phyloP scores from a whole-genome alignment of 371 early-diverging fungal genomes.

The Mortierella sp. region DNA sequence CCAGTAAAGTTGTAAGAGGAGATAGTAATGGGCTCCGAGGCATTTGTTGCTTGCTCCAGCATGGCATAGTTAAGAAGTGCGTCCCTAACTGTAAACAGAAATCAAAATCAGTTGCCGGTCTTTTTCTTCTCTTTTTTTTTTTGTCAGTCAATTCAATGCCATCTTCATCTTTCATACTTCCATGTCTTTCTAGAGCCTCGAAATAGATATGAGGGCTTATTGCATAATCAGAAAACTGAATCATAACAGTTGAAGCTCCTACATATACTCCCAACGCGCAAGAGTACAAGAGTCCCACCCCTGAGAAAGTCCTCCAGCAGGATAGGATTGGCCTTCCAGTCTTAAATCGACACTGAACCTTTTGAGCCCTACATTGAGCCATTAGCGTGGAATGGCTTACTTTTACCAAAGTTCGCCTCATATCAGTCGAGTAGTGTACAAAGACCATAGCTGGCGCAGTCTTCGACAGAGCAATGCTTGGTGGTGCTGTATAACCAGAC shows the following conservation, averaged over 20 bases:
- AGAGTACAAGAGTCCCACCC: slow-evolving; percentile 82
- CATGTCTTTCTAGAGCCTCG: slow-evolving; percentile 37
- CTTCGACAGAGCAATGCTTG: slow-evolving; percentile 59
- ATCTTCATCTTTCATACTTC: slow-evolving; percentile 13
- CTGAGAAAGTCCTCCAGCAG: slow-evolving; percentile 75
- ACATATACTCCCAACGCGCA: slow-evolving; percentile 82
- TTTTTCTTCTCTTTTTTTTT: not conserved
- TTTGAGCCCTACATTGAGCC: slow-evolving; percentile 83
- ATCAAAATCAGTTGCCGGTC: not conserved
- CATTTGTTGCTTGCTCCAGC: slow-evolving; percentile 81
- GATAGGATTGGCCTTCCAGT: slow-evolving; percentile 74
- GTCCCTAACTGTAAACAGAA: slow-evolving; percentile 69
- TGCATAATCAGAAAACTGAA: slow-evolving; percentile 49
- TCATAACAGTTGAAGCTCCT: slow-evolving; percentile 60
- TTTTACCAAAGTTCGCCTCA: slow-evolving; percentile 67
- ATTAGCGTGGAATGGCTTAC: slow-evolving; percentile 77
- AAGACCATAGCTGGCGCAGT: slow-evolving; percentile 65
- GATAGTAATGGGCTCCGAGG: slow-evolving; percentile 51
- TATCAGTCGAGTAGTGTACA: slow-evolving; percentile 67
- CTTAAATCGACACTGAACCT: slow-evolving; percentile 82
- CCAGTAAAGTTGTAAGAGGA: slow-evolving; percentile 51
- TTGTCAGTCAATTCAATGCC: slow-evolving; percentile 14
- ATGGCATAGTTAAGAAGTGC: slow-evolving; percentile 78
- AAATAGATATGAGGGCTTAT: slow-evolving; percentile 42
- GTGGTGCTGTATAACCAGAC: slow-evolving; percentile 64